Base-by-base conservation (phyloP, 306 rosid species). In the Trifolium pratense region DNA sequence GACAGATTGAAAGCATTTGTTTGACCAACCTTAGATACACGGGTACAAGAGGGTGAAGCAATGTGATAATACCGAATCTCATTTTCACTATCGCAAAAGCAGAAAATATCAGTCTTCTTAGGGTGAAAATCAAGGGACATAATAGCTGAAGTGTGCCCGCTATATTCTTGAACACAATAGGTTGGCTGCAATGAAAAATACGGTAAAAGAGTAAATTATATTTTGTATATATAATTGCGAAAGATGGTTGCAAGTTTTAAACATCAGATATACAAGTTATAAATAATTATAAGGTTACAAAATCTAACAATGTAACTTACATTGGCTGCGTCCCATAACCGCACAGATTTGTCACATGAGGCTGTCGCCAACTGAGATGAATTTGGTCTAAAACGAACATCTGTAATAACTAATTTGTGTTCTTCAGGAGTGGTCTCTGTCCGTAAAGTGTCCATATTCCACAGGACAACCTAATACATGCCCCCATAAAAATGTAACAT, bases 121-220 rank as follows among this genome's bases (percentile, higher is more conserved):
- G 89, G 89, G 76, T 85, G 89, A 60, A 85, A 85, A 82, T 85
- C 87, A 26, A 85, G 89, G 68, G 89, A 85, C 85, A 74, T 45
- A 61, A 85, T 71, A 52, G 85, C 69, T 52, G 87, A 74, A 61
- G 57, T 77, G 78, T 77, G 85, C 13, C 81, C 78, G 51, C 68
- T 83, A 74, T 82, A 86, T 80, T 80, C 75, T 70, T 70, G 74
- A 59, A 86, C 46, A 77, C 85, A 80, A 39, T 71, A 75, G 77
- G 48, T 71, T 15, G 87, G 89, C 89, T 86, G 89, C 78, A 75
- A 65, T 40, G 64, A 57, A 14, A 65, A 16, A 62, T 29, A 53
- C 9, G 60, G 9, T 43, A 39, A 46, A 61, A 25, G 16, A 67
- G 64, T 71, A 61, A 42, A 77, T 42, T 5, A 13, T 66, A 60